These are phyloP conservation scores for Blastomyces gilchristii DNA, from an alignment of 2,329 filamentous ascomycete species.

Conservation along the genomic window DNA sequence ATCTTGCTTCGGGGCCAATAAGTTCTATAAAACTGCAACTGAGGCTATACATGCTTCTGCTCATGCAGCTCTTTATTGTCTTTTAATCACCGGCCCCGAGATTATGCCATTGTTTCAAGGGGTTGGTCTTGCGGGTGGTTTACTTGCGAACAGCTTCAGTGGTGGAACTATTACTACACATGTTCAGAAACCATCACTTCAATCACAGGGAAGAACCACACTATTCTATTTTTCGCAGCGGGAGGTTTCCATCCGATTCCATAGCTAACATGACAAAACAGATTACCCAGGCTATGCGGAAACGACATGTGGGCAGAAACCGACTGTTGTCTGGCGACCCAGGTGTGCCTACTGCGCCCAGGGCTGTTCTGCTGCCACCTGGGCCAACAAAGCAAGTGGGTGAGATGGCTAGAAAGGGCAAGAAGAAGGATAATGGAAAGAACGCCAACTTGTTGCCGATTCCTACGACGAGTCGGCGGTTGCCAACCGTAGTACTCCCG, in stretches of 20 bases:
- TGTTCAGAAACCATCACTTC: not conserved
- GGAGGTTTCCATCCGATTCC: not conserved
- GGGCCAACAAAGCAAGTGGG: not conserved
- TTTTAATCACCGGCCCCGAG: slow-evolving; percentile 3
- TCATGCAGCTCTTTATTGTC: slow-evolving; percentile 21
- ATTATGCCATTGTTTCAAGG: not conserved
- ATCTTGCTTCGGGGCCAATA: slow-evolving; percentile 17
- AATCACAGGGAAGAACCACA: not conserved
- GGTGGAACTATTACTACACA: not conserved
- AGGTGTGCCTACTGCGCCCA: not conserved
- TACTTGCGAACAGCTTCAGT: not conserved
- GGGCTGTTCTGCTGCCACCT: not conserved
- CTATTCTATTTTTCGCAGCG: not conserved
- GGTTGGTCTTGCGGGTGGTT: not conserved
- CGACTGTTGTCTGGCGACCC: not conserved
- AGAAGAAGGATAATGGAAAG: not conserved
- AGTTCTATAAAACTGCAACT: slow-evolving; percentile 17
- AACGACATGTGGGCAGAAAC: not conserved
- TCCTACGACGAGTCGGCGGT: not conserved
- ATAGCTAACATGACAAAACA: not conserved
- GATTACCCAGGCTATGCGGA: not conserved
- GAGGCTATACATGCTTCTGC: slow-evolving; percentile 24
- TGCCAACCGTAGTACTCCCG: not conserved
- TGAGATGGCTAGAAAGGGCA: not conserved
- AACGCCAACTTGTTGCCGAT: slow-evolving; percentile 5